A percentile compares a stretch with the other conserved stretches of the same genome.
These are phyloP conservation scores for Gossypium australe DNA, from an alignment of 345 rosid species.

Conservation along the genomic window DNA sequence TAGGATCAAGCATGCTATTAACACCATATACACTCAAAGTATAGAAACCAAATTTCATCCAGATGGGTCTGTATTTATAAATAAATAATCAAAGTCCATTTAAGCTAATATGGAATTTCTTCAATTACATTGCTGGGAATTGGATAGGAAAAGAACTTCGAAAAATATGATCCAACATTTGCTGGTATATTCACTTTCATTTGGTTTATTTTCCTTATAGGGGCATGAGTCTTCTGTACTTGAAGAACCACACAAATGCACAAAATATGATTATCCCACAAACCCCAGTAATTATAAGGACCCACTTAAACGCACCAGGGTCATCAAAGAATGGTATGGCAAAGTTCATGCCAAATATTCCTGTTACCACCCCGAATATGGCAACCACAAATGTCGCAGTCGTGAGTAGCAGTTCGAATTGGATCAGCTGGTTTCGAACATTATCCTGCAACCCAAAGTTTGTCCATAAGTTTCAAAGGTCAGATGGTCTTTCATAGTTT, in stretches of 20 bases:
- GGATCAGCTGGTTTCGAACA: constrained; percentile 95
- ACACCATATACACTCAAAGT: too few relatives aligned
- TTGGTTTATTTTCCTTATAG: constrained; percentile 30
- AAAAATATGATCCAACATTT: not conserved
- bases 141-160: not conserved
- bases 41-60: not conserved
- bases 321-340: constrained; percentile 59
- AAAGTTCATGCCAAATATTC: constrained; percentile 95
- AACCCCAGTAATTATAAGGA: constrained; percentile 63
- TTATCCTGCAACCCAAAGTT: constrained; percentile 57
- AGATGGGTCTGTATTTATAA: not conserved
- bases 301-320: constrained; percentile 80
- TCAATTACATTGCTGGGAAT: not conserved
- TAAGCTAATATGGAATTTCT: not conserved
- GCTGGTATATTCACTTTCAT: not conserved
- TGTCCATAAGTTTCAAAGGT: not conserved
- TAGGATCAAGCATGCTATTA: not conserved
- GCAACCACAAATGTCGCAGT: constrained; percentile 94
- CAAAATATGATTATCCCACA: constrained; percentile 56
- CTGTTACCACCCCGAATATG: constrained; percentile 94
- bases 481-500: not conserved
- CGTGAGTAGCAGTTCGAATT: constrained; percentile 89
- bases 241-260: constrained; percentile 89
- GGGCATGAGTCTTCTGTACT: constrained; percentile 84
- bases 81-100: not conserved